Evolutionary conservation across 2,329 filamentous ascomycete genomes (phyloP).

Genomic region (Aquanectria penicillioides): DNA sequence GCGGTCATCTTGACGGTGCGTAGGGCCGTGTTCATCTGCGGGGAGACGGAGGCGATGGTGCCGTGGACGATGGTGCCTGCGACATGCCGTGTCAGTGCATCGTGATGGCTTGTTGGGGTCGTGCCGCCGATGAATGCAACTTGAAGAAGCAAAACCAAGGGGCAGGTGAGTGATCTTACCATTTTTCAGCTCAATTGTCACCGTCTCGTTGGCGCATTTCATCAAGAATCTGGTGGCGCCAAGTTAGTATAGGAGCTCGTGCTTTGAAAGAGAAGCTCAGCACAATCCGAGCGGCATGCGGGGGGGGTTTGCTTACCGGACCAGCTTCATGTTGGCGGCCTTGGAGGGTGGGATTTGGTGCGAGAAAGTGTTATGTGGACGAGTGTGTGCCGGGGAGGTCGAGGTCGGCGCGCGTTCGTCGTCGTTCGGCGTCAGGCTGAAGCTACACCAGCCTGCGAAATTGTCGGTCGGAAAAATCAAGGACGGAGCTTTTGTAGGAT

Average conservation of each 20-base stretch:
- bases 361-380: slow-evolving; percentile 15
- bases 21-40: slow-evolving; percentile 98
- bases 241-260: slow-evolving; percentile 39
- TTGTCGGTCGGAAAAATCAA: slow-evolving; percentile 48
- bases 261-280: slow-evolving; percentile 33
- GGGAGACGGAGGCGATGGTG: slow-evolving; percentile 95
- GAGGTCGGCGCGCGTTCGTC: slow-evolving; percentile 31
- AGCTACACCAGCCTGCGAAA: slow-evolving; percentile 37
- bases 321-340: slow-evolving; percentile 86
- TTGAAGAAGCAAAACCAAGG: background rate
- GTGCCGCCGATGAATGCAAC: background rate
- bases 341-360: slow-evolving; percentile 13
- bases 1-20: slow-evolving; percentile 97
- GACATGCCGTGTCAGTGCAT: slow-evolving; percentile 21
- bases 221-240: slow-evolving; percentile 82
- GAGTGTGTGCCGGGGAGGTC: slow-evolving; percentile 18
- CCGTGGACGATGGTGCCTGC: slow-evolving; percentile 94
- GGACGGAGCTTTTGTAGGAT: slow-evolving; percentile 29
- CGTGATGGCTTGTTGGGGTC: background rate
- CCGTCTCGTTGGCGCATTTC: slow-evolving; percentile 99
- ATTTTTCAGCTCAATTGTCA: slow-evolving; percentile 98
- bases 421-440: slow-evolving; percentile 41
- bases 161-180: slow-evolving; percentile 63
- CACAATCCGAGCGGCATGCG: slow-evolving; percentile 29
- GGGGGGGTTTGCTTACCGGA: slow-evolving; percentile 72